Percentiles rank a stretch among this genome's conserved stretches.
phyloP scores from a whole-genome alignment of 768 basidiomycete genomes.

The Lentinula guzmanii region DNA sequence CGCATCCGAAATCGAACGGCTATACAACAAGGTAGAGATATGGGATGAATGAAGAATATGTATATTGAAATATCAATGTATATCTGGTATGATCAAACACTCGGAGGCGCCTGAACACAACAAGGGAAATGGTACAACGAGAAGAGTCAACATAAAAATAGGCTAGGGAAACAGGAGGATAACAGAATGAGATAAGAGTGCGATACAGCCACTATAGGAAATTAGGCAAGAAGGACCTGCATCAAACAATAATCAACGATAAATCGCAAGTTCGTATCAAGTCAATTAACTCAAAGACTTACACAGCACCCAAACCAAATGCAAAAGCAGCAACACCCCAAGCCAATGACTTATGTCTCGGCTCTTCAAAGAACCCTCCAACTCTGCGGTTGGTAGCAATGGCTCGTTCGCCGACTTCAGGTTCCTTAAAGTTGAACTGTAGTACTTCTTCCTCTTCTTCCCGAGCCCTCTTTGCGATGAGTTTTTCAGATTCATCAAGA shows the following conservation, averaged over 20 bases:
- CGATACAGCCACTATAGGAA: slow-evolving; percentile 36
- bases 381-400: slow-evolving; percentile 64
- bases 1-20: not conserved
- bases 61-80: not conserved
- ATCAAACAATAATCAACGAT: not conserved
- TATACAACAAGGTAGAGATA: not conserved
- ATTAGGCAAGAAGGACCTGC: slow-evolving; percentile 55
- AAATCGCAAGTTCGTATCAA: not conserved
- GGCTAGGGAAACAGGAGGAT: slow-evolving; percentile 12
- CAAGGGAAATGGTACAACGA: slow-evolving; percentile 1
- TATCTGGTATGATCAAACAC: not conserved
- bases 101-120: not conserved
- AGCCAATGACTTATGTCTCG: slow-evolving; percentile 67
- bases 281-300: slow-evolving; percentile 25
- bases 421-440: slow-evolving; percentile 65
- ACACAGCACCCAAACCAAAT: slow-evolving; percentile 78
- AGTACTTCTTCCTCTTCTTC: slow-evolving; percentile 49
- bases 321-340: slow-evolving; percentile 87
- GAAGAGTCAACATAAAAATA: not conserved
- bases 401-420: slow-evolving; percentile 50
- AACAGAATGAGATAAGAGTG: slow-evolving; percentile 5
- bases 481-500: slow-evolving; percentile 19
- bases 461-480: slow-evolving; percentile 39
- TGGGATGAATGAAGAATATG: not conserved
- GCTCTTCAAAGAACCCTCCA: slow-evolving; percentile 47